Conservation (phyloP, 2,329 filamentous ascomycete species). For the Penicillium freii region DNA sequence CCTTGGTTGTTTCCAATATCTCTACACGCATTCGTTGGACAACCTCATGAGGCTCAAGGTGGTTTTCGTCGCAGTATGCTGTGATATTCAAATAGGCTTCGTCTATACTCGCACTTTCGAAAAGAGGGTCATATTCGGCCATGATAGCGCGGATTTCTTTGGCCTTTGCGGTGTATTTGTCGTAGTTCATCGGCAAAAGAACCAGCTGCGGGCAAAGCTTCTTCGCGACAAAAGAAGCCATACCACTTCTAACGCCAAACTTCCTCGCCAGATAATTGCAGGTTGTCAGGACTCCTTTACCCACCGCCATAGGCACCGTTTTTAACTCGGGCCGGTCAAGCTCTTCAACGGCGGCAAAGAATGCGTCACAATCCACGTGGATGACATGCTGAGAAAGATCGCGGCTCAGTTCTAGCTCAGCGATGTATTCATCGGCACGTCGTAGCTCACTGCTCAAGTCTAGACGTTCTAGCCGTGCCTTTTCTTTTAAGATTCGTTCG, state of each 20-base stretch:
- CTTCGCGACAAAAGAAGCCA: constrained; percentile 94
- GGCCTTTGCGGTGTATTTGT: constrained; percentile 88
- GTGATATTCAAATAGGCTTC: constrained; percentile 97
- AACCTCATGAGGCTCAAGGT: constrained; percentile 67
- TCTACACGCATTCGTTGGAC: constrained; percentile 76
- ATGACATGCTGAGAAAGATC: constrained; percentile 83
- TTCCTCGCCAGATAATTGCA: constrained; percentile 88
- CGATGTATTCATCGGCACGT: constrained; percentile 75
- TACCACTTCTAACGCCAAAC: constrained; percentile 87
- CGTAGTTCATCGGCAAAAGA: constrained; percentile 78
- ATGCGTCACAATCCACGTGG: constrained; percentile 95
- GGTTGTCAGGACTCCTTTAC: constrained; percentile 66
- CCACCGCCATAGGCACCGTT: constrained; percentile 86
- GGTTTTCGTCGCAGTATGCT: constrained; percentile 70
- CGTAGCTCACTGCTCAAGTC: constrained; percentile 72
- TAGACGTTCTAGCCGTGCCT: constrained; percentile 69
- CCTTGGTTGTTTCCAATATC: constrained; percentile 70
- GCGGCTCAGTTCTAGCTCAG: constrained; percentile 72
- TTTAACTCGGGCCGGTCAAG: constrained; percentile 80
- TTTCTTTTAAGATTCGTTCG: constrained; percentile 71
- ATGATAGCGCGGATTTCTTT: constrained; percentile 80
- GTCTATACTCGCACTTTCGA: constrained; percentile 91
- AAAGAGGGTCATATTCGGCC: constrained; percentile 82
- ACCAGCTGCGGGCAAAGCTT: constrained; percentile 87
- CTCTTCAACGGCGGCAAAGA: constrained; percentile 92